Evolutionary conservation across 2,329 filamentous ascomycete genomes (phyloP), one percentile per base, ranked within the genome.

Genomic region (Colletotrichum trifolii): DNA sequence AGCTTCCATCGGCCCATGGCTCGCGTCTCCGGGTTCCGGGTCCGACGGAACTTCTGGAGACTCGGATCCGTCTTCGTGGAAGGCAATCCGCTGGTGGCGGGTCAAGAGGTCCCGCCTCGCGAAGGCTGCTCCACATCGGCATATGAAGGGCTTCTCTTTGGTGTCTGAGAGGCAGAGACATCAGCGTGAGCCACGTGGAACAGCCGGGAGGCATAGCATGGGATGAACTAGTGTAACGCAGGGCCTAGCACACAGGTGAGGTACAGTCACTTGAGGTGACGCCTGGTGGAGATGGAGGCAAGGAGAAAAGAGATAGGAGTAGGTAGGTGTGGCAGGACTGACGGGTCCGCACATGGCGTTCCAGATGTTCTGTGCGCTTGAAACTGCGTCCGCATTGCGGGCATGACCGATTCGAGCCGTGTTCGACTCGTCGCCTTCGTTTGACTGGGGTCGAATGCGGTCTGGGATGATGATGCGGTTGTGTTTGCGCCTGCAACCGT

Each of bases 141-240:
- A 82, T 17, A 80, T 65, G 66, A 81, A 82, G 1, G 80, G 80
- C 67, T 82, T 82, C 71, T 82, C 80, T 54, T 82, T 82, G 59
- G 80, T 82, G 69, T 82, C 80, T 82, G 67, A 45, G 43, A 39
- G 34, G 38, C 47, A 17, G 43, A 47, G 12, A 52, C 36, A 53
- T 66, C 38, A 66, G 63, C 45, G 46, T 54, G 13, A 47, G 40
- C 60, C 53, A 50, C 34, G 48, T 46, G 64, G 54, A 42, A 46
- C 7, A 15, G 34, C 45, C 10, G 52, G 46, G n/a, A 53, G 17
- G 15, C 54, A 42, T 52, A 54, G 39, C 54, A 34, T 33, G 34
- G n/a, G 12, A 53, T 36, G 15, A 11, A 15, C n/a, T 17, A 33
- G n/a, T 15, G 46, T 42, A 56, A 35, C 10, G 25, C 35, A 17